Conservation (phyloP, 2,329 filamentous ascomycete species). For the Verticillium nonalfalfae region DNA sequence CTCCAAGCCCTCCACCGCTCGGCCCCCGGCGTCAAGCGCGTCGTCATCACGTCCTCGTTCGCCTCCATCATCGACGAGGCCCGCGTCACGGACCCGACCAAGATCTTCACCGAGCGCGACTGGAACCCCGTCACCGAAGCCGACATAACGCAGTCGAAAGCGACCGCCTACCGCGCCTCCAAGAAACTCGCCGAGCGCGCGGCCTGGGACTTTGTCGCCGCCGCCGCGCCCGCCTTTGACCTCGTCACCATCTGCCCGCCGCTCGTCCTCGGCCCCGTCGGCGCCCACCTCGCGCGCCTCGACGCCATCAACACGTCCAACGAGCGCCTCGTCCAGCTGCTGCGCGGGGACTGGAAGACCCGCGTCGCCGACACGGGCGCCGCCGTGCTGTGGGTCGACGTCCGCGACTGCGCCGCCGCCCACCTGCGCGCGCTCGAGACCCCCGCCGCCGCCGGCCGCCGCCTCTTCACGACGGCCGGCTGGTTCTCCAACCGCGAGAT, state of each 20-base stretch:
- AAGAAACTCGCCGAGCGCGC: constrained; percentile 49
- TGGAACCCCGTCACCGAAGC: constrained; percentile 49
- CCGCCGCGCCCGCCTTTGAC: constrained; percentile 38
- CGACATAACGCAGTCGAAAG: constrained; percentile 29
- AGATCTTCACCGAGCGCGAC: constrained; percentile 37
- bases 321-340: constrained; percentile 40
- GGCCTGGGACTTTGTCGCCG: constrained; percentile 44
- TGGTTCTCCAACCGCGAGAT: constrained; percentile 40
- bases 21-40: constrained; percentile 57
- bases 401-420: constrained; percentile 47
- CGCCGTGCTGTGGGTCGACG: constrained; percentile 46
- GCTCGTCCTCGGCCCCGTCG: constrained; percentile 28
- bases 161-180: constrained; percentile 45
- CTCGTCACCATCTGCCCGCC: constrained; percentile 49
- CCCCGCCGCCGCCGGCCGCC: constrained; percentile 38
- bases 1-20: constrained; percentile 61
- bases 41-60: constrained; percentile 57
- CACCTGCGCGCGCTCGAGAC: constrained; percentile 46
- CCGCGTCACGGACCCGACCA: constrained; percentile 27
- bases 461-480: constrained; percentile 43
- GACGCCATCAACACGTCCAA: constrained; percentile 47
- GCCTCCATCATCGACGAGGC: constrained; percentile 40
- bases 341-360: constrained; percentile 43
- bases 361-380: constrained; percentile 32
- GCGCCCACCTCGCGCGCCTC: constrained; percentile 11